Evolutionary conservation across 768 basidiomycete genomes (phyloP), one percentile per base, ranked within the genome.

Genomic region (Pleurotus citrinopileatus): DNA sequence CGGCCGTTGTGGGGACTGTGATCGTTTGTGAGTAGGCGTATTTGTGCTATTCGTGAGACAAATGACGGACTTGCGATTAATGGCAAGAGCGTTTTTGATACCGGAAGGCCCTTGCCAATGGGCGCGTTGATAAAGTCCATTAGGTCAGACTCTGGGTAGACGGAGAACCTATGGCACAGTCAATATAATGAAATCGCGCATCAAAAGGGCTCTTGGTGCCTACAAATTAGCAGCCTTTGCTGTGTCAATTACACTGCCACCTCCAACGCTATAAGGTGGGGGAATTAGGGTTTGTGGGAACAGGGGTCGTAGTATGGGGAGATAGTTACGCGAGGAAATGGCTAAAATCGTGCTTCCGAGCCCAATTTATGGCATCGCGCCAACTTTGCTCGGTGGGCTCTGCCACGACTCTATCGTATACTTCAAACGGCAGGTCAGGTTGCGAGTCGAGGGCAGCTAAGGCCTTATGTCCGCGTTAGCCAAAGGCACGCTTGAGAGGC

Each of bases 81-180:
- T 12, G 96, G 96, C 6, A 83, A 74, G 20, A 98, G 75, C 15
- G 76, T 72, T 64, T 89, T 74, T 2, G 79, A 73, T 58, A 98
- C 87, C 2, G 95, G 91, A 34, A 87, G 76, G 3, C 95, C 95
- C 70, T 93, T 94, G 38, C 96, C 96, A 51, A 98, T 77, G 0
- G 96, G 96, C 1, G 96, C 94, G 65, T 98, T 98, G 70, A 98
- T 91, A 67, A 96, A 98, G 67, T 98, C 96, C 74, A 94, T 89
- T 8, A 98, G 73, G 64, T 97, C 91, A 0, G 91, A 82, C 58
- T 98, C 92, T 60, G 88, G 88, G 76, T 98, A 98, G 9, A 91
- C 91, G 0, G 89, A 79, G 69, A 94, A 95, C 55, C 90, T 92
- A 8, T 2, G 19, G 34, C 53, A 47, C 36, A 65, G 54, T 40